Conservation (phyloP, 495 filamentous ascomycete species). For the Hypoxylon intermedium region DNA sequence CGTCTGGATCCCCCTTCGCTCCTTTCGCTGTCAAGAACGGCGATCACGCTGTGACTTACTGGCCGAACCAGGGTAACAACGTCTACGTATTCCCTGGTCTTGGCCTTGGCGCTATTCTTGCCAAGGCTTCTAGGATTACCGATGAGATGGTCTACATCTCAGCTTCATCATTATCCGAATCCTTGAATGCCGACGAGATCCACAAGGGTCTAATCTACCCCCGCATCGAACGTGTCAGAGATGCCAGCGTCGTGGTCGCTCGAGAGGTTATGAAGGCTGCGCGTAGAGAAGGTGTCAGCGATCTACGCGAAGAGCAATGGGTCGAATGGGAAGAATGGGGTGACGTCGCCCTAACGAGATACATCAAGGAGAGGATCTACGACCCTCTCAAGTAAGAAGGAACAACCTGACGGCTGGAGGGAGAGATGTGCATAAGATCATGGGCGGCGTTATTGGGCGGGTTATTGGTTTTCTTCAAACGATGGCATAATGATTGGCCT, state of each 20-base stretch:
- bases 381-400: constrained; percentile 60
- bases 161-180: constrained; percentile 78
- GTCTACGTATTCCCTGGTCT: constrained; percentile 97
- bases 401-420: constrained; percentile 14
- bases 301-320: constrained; percentile 69
- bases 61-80: constrained; percentile 91
- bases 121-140: constrained; percentile 85
- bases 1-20: constrained; percentile 92
- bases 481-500: constrained; percentile 25
- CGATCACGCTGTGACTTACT: constrained; percentile 71
- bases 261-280: constrained; percentile 93
- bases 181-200: constrained; percentile 80
- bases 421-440: constrained; percentile 31
- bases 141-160: constrained; percentile 96
- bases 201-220: constrained; percentile 88
- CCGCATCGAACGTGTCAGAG: constrained; percentile 87
- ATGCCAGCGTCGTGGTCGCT: constrained; percentile 86
- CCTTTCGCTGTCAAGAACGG: constrained; percentile 69
- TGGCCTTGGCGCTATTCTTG: constrained; percentile 91
- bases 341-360: constrained; percentile 77
- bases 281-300: constrained; percentile 63
- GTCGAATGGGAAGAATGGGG: constrained; percentile 85
- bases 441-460: constrained; percentile 31
- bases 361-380: constrained; percentile 83
- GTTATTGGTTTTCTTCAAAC: constrained; percentile 3